These are phyloP conservation scores for Glebionis coronaria DNA, from an alignment of 129 eudicot genomes.

Conservation along the genomic window DNA sequence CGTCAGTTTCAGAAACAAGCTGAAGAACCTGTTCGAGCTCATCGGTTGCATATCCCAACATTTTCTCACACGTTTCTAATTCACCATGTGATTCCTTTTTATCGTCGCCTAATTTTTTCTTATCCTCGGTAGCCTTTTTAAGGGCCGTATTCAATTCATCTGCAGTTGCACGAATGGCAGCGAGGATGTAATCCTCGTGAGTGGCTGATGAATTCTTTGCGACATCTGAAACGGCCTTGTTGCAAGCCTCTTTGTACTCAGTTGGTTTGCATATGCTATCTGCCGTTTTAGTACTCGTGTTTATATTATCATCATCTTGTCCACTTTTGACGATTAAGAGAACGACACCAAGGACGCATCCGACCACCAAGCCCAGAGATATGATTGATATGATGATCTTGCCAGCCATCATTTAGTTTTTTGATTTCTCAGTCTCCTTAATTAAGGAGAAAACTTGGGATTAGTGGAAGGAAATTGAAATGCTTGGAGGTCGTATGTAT, in stretches of 20 bases:
- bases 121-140: constrained; percentile 32
- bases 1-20: constrained; percentile 36
- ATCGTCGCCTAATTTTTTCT: constrained; percentile 28
- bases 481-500: constrained; percentile 24
- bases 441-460: constrained; percentile 16
- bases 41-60: constrained; percentile 45
- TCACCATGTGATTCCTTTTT: constrained; percentile 36
- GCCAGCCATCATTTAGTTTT: constrained; percentile 22
- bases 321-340: constrained; percentile 36
- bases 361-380: constrained; percentile 44
- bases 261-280: constrained; percentile 50
- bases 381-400: constrained; percentile 32
- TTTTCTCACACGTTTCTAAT: constrained; percentile 55
- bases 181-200: constrained; percentile 52
- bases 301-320: constrained; percentile 18
- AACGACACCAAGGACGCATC: constrained; percentile 33
- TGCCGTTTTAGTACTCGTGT: constrained; percentile 41
- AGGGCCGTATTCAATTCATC: constrained; percentile 49
- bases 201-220: constrained; percentile 60
- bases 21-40: constrained; percentile 44
- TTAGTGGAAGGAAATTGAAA: constrained; percentile 12
- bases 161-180: constrained; percentile 43
- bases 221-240: constrained; percentile 31
- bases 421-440: constrained; percentile 19
- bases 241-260: constrained; percentile 51